A percentile compares a stretch with the other conserved stretches of the same genome.
These are phyloP conservation scores for Diaporthe velutina DNA, from an alignment of 2,329 filamentous ascomycete species.

Conservation along the genomic window DNA sequence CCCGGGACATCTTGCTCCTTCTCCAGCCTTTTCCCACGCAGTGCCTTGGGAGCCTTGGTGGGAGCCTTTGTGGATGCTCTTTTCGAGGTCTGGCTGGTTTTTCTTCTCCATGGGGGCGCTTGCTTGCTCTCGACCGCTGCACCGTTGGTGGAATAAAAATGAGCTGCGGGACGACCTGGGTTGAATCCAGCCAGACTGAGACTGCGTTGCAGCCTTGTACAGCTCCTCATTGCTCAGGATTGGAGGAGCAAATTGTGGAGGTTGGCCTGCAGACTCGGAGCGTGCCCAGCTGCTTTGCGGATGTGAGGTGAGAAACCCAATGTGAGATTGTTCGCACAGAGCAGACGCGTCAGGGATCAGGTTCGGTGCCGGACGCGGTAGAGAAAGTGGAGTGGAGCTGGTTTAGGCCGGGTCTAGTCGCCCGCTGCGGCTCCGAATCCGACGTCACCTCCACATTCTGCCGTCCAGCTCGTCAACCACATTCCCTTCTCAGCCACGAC, in stretches of 20 bases:
- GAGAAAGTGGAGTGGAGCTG: not conserved
- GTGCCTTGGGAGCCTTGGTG: not conserved
- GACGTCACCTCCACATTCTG: constrained; percentile 35
- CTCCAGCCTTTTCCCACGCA: not conserved
- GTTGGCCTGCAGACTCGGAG: not conserved
- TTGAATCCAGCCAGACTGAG: not conserved
- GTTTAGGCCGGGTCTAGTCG: not conserved
- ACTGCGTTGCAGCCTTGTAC: constrained; percentile 18
- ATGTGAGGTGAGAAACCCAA: not conserved
- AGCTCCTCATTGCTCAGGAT: constrained; percentile 15
- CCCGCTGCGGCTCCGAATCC: constrained; percentile 29
- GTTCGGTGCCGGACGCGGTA: constrained; percentile 1
- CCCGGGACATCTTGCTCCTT: not conserved
- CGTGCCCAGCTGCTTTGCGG: not conserved
- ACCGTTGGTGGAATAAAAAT: constrained; percentile 29
- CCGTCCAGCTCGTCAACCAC: not conserved
- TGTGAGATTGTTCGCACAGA: not conserved
- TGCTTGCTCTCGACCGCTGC: not conserved
- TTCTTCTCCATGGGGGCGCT: not conserved
- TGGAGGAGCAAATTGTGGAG: not conserved
- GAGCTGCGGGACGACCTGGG: not conserved
- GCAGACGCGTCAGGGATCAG: constrained; percentile 1
- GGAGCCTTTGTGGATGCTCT: not conserved
- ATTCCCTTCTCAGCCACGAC: not conserved
- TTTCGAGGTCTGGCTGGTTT: not conserved